Evolutionary conservation across 1,139 yeast species (phyloP), one percentile per base, ranked within the genome.

Genomic region (Protomyces gravidus): DNA sequence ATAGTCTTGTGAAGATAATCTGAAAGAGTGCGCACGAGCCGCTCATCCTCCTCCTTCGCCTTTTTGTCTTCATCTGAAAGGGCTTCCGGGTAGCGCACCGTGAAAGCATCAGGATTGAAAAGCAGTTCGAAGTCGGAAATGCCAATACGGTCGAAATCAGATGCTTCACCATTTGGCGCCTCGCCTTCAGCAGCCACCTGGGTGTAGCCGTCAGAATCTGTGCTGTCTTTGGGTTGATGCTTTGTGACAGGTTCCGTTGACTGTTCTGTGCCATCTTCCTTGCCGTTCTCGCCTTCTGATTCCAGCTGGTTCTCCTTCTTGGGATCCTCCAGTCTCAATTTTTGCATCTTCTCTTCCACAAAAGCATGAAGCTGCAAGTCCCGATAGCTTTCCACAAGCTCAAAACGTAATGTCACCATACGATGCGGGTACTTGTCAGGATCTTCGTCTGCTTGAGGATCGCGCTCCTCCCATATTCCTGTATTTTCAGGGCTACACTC

Each of bases 371-470:
- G 79, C 68, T 84, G 82, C 65, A 82, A 73, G 68, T 81, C 81
- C 86, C 95, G 89, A 96, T 96, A 90, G 68, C 84, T 88, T 67
- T 85, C 90, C 57, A 92, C 82, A 11, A 96, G 92, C 74, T 92
- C 97, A 63, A 83, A 84, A 75, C 98, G 84, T 55, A 92, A 68
- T 36, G 86, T 80, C 17, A 86, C 77, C 73, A 89, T 88, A 63
- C 81, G 80, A 70, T 89, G 96, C 27, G 97, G 96, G 70, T 90
- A 90, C 13, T 73, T 73, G 25, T 71, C 71, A 13, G 72, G 74
- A 2, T 71, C 72, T 13, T 75, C 73, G 13, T 66, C 30, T 23
- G 27, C 32, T 5, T 9, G 69, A 51, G 74, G 74, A 69, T 69
- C 83, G 68, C 83, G 68, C 5, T 49, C 32, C 30, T 55, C 59